phyloP scores from a whole-genome alignment of 768 basidiomycete species.

The Tricholoma saponaceum region DNA sequence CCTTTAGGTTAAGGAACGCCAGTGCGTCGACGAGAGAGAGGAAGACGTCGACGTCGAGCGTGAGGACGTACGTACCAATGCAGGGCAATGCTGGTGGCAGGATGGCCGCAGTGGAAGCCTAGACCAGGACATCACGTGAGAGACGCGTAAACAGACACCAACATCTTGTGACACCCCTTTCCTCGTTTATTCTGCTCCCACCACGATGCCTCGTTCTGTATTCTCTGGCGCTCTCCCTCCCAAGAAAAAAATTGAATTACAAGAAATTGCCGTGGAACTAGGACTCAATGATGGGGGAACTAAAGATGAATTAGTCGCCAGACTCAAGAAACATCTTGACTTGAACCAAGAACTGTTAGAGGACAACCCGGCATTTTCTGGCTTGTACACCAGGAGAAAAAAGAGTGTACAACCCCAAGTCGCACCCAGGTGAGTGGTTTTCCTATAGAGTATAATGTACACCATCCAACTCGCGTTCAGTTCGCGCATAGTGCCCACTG shows the following conservation, averaged over 20 bases:
- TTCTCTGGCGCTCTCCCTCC: slow-evolving; percentile 51
- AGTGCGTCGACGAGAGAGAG: neutral
- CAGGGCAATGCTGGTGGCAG: no score
- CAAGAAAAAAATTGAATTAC: slow-evolving; percentile 72
- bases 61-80: neutral
- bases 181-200: slow-evolving; percentile 21
- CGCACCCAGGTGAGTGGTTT: slow-evolving; percentile 3
- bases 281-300: slow-evolving; percentile 51
- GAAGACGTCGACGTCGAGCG: neutral
- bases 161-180: slow-evolving; percentile 18
- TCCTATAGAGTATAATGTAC: neutral
- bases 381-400: slow-evolving; percentile 44
- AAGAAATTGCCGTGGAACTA: slow-evolving; percentile 54
- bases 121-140: slow-evolving; percentile 36
- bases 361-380: slow-evolving; percentile 53
- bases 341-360: slow-evolving; percentile 48
- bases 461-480: neutral
- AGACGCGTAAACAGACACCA: slow-evolving; percentile 21
- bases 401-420: slow-evolving; percentile 38
- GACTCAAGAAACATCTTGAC: slow-evolving; percentile 64
- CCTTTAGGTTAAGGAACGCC: neutral
- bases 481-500: slow-evolving; percentile 1
- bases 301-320: slow-evolving; percentile 55
- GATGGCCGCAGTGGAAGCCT: no score
- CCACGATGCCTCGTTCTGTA: slow-evolving; percentile 38